phyloP scores from a whole-genome alignment of 257 asterid genomes.

The Przewalskia tangutica region DNA sequence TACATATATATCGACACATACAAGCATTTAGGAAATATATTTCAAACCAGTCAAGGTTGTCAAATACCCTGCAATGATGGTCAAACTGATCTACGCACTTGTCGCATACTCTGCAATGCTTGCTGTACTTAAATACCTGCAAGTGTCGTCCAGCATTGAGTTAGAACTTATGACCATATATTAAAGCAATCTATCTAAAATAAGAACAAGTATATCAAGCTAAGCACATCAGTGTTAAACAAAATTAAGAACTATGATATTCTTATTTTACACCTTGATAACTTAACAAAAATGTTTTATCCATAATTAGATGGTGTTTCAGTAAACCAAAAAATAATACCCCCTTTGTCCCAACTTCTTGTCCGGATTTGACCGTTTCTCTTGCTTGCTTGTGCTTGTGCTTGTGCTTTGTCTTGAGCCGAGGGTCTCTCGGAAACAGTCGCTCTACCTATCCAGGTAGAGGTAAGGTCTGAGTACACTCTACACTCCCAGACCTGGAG shows the following conservation, averaged over 20 bases:
- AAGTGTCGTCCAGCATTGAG: conserved; percentile 1
- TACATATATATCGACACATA: not conserved
- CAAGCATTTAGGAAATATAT: not conserved
- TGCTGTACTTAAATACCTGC: conserved; percentile 95
- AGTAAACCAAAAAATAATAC: not conserved
- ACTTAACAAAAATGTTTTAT: not conserved
- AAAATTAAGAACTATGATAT: not conserved
- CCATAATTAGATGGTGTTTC: not conserved
- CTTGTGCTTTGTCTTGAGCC: too few relatives aligned
- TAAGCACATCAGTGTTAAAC: not conserved
- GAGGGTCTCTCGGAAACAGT: too few relatives aligned
- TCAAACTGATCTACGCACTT: conserved; percentile 91
- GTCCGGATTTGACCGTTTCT: too few relatives aligned
- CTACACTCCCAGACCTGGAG: too few relatives aligned
- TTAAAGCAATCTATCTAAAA: not conserved
- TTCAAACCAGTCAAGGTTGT: not conserved
- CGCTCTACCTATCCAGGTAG: too few relatives aligned
- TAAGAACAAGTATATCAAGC: not conserved
- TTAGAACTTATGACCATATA: not conserved
- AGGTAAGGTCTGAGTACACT: too few relatives aligned
- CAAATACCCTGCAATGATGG: conserved; percentile 94
- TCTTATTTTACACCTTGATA: not conserved
- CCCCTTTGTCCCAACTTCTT: too few relatives aligned
- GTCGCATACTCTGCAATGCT: conserved; percentile 97
- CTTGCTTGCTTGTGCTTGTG: too few relatives aligned